Base-by-base conservation (phyloP, 2,329 filamentous ascomycete species). In the Diaporthe helianthi region DNA sequence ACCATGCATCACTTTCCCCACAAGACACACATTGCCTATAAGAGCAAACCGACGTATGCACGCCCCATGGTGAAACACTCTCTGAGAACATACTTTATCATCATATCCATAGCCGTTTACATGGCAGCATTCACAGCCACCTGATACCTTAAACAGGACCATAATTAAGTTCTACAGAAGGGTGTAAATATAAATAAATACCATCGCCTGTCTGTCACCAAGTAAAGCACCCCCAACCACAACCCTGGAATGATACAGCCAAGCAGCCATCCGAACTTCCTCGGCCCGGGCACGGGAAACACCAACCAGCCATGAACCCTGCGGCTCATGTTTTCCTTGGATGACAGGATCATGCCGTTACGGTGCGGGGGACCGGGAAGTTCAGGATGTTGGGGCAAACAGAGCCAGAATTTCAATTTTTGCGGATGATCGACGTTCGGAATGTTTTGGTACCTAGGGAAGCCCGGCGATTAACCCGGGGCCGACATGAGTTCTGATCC, bases 401-500 rank as follows among this genome's bases (percentile, higher is more conserved):
- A 1, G 19, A 22, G 19, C n/a, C 44, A 47, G 44, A 47, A 33
- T 24, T 17, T n/a, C 0, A 61, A 41, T 61, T 41, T 47, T 24
- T 47, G 55, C 55, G 55, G 4, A 22, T 55, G 41, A 46, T 61
- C 55, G 55, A 61, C 55, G 55, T 47, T 61, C 55, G 55, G 55
- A 41, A 46, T 46, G 33, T 12, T 24, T 44, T 19, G 41, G 17
- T 15, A 38, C 5, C n/a, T n/a, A 15, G 41, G 41, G 41, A 3
- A 5, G 19, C 8, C 22, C 36, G 54, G 36, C 54, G 54, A 58
- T 58, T 36, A 44, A 26, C 53, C 7, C 19, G 41, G n/a, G n/a
- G n/a, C n/a, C n/a, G n/a, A n/a, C n/a, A n/a, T n/a, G n/a, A n/a
- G n/a, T n/a, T n/a, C n/a, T n/a, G n/a, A n/a, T n/a, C n/a, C n/a